phyloP scores from a whole-genome alignment of 331 rosid species.

The Erythrophleum ivorense region DNA sequence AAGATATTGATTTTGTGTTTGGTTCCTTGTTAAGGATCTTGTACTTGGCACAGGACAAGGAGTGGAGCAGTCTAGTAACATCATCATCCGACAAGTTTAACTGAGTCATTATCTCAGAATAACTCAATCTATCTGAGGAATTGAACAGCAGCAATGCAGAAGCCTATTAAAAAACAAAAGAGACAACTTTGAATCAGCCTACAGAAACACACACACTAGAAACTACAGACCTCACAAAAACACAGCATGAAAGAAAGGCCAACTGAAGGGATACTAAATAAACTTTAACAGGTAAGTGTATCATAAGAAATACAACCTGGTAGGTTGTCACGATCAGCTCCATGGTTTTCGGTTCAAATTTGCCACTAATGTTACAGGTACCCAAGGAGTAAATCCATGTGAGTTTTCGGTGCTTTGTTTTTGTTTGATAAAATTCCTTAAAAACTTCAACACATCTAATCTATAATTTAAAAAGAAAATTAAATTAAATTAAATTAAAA shows the following conservation, averaged over 20 bases:
- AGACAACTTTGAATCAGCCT: slow-evolving; percentile 34
- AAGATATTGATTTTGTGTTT: slow-evolving; percentile 70
- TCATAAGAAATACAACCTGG: slow-evolving; percentile 61
- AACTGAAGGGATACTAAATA: slow-evolving; percentile 1
- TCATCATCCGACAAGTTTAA: slow-evolving; percentile 87
- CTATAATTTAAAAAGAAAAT: slow-evolving; percentile 40
- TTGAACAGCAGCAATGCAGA: slow-evolving; percentile 88
- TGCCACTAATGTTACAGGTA: slow-evolving; percentile 87
- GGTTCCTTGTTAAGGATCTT: slow-evolving; percentile 94
- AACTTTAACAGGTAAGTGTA: not conserved
- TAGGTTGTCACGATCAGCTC: slow-evolving; percentile 93
- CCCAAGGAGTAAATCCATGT: slow-evolving; percentile 96
- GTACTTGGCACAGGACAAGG: slow-evolving; percentile 95
- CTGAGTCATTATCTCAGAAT: slow-evolving; percentile 86
- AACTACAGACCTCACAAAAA: not conserved
- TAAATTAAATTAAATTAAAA: not conserved
- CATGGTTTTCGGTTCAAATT: slow-evolving; percentile 91
- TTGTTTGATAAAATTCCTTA: slow-evolving; percentile 89
- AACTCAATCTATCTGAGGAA: slow-evolving; percentile 82
- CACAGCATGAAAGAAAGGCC: not conserved
- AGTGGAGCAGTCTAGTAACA: slow-evolving; percentile 87
- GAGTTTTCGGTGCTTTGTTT: slow-evolving; percentile 96
- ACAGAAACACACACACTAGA: slow-evolving; percentile 31
- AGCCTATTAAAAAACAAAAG: slow-evolving; percentile 60
- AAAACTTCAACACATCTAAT: slow-evolving; percentile 95